Conservation (phyloP, 108 stramenopile species). For the Aurantiochytrium sp. region DNA sequence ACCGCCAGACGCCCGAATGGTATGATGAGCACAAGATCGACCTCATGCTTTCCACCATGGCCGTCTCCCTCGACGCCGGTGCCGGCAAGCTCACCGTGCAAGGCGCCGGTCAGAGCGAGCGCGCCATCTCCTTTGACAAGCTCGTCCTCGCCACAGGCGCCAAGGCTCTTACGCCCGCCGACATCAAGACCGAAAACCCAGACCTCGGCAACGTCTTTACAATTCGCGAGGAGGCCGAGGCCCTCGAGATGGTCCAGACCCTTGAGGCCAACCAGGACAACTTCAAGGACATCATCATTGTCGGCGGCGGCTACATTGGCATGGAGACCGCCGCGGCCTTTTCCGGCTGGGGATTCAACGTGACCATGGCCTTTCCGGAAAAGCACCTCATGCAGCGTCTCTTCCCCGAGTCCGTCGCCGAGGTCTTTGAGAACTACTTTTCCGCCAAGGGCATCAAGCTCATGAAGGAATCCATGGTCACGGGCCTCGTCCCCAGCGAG, state of each 20-base stretch:
- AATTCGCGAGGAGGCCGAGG: background rate
- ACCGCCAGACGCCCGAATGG: background rate
- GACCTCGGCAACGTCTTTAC: background rate
- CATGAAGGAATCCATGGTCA: background rate
- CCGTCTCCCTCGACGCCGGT: background rate
- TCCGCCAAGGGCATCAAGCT: background rate
- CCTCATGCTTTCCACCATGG: background rate
- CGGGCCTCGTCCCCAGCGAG: background rate
- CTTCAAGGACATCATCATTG: background rate
- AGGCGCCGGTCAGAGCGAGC: background rate
- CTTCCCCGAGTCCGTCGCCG: background rate
- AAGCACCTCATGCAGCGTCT: conserved; percentile 1
- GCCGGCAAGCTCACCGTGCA: background rate
- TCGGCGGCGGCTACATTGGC: conserved; percentile 15
- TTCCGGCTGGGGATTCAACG: conserved; percentile 4
- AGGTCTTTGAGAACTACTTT: conserved; percentile 13
- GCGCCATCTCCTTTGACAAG: background rate
- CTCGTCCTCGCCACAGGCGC: conserved; percentile 7
- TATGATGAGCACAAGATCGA: background rate
- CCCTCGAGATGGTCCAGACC: background rate
- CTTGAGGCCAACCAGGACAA: background rate
- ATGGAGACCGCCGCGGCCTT: conserved; percentile 13
- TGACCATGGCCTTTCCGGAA: background rate
- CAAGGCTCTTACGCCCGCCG: background rate
- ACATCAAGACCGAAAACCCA: background rate